Conservation (phyloP, 805 yeast species). For the Yarrowia bubula region DNA sequence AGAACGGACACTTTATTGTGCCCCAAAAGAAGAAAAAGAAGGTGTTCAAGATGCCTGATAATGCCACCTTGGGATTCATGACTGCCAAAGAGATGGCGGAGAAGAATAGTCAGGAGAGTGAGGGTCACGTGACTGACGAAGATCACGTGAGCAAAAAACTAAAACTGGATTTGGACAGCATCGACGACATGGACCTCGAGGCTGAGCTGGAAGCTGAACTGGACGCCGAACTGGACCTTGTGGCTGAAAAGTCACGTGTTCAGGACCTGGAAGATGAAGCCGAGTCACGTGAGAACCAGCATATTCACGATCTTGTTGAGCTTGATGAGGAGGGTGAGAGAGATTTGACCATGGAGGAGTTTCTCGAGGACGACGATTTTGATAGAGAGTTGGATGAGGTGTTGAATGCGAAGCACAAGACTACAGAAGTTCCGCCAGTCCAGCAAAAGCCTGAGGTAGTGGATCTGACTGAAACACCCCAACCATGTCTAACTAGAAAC, state of each 20-base stretch:
- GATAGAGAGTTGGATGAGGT: background rate
- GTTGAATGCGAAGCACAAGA: background rate
- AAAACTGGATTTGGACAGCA: no score
- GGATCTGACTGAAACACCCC: no score
- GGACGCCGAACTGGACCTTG: background rate
- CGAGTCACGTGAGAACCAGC: background rate
- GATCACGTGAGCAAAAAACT: no score
- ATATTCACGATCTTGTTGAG: background rate
- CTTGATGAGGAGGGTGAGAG: background rate
- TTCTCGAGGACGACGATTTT: background rate
- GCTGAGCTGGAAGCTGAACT: background rate
- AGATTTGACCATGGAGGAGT: conserved; percentile 15
- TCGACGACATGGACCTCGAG: no score
- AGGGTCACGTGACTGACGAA: background rate
- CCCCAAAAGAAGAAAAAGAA: conserved; percentile 3
- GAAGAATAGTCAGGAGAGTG: background rate
- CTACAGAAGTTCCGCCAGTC: no score
- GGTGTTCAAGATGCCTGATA: conserved; percentile 8
- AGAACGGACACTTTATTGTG: background rate
- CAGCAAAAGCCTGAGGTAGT: no score
- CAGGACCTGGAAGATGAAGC: no score
- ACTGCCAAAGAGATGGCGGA: background rate
- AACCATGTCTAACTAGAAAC: background rate
- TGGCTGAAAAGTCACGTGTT: no score
- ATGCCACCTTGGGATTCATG: background rate